A percentile compares a stretch with the other conserved stretches of the same genome.
Conservation (phyloP, 768 basidiomycete species). For the Leccinellum rugosiceps region DNA sequence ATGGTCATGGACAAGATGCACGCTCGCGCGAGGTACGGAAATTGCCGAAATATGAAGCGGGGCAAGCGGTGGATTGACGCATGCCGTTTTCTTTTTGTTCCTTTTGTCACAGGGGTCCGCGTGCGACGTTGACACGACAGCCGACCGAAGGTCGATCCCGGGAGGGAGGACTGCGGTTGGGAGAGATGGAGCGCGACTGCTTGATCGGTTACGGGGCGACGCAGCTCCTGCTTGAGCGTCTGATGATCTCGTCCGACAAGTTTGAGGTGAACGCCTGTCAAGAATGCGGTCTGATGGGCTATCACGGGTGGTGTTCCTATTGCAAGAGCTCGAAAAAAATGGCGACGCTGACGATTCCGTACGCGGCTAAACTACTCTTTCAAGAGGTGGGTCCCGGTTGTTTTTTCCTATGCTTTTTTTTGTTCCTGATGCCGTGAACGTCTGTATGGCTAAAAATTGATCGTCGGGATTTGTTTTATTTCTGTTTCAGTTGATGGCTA, state of each 20-base stretch:
- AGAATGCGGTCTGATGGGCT: slow-evolving; percentile 92
- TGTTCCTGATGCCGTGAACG: background rate
- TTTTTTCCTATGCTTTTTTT: background rate
- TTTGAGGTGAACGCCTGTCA: slow-evolving; percentile 97
- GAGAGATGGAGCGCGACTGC: slow-evolving; percentile 99
- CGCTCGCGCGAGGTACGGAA: slow-evolving; percentile 81
- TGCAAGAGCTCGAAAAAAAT: slow-evolving; percentile 98
- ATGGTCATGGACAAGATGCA: slow-evolving; percentile 99
- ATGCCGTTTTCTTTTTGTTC: background rate
- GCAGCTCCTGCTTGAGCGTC: slow-evolving; percentile 89
- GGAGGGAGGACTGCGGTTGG: slow-evolving; percentile 93
- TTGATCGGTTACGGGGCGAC: slow-evolving; percentile 98
- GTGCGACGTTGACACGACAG: slow-evolving; percentile 94
- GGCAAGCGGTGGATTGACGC: slow-evolving; percentile 1
- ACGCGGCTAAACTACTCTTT: slow-evolving; percentile 90
- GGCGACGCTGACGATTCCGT: slow-evolving; percentile 93
- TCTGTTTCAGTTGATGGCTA: slow-evolving; percentile 77
- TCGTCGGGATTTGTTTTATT: background rate
- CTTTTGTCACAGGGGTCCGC: slow-evolving; percentile 66
- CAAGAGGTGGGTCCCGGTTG: slow-evolving; percentile 61
- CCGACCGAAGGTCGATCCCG: slow-evolving; percentile 98
- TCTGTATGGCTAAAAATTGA: slow-evolving; percentile 2
- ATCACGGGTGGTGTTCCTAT: slow-evolving; percentile 94
- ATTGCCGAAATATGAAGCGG: slow-evolving; percentile 7
- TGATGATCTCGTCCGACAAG: slow-evolving; percentile 99